Conservation (phyloP, 139 green algal species). For the Chlamydomonas asymmetrica region DNA sequence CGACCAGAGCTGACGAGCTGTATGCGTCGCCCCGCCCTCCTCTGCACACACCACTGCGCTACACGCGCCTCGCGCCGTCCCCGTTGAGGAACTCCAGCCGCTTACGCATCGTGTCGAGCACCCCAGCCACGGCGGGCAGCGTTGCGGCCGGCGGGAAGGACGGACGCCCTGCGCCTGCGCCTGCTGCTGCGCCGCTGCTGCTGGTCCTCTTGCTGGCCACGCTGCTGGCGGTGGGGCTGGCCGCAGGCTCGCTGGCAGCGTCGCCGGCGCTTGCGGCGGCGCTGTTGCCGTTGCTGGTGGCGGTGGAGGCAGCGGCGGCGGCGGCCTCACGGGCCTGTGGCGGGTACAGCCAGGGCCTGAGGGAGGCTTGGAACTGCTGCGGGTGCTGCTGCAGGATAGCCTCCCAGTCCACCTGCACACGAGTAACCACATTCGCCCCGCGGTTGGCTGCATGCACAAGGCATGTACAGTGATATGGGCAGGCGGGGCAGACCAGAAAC, state of each 20-base stretch:
- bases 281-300: background rate
- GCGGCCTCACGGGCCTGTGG: background rate
- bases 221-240: background rate
- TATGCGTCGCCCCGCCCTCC: too few relatives aligned
- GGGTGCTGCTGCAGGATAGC: constrained; percentile 79
- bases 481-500: too few relatives aligned
- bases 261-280: background rate
- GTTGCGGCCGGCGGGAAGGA: constrained; percentile 7
- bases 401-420: constrained; percentile 86
- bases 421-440: too few relatives aligned
- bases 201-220: background rate
- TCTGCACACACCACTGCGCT: background rate
- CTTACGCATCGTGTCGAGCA: constrained; percentile 51
- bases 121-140: constrained; percentile 30
- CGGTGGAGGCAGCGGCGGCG: background rate
- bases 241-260: background rate
- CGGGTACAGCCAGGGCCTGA: constrained; percentile 36
- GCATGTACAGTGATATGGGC: too few relatives aligned
- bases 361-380: constrained; percentile 58
- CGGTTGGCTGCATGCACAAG: too few relatives aligned
- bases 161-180: background rate
- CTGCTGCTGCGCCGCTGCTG: background rate
- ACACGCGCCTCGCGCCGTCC: constrained; percentile 29
- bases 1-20: too few relatives aligned
- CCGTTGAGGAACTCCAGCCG: constrained; percentile 64